phyloP scores from a whole-genome alignment of 805 yeast species.

The Yamadazyma ubonensis region DNA sequence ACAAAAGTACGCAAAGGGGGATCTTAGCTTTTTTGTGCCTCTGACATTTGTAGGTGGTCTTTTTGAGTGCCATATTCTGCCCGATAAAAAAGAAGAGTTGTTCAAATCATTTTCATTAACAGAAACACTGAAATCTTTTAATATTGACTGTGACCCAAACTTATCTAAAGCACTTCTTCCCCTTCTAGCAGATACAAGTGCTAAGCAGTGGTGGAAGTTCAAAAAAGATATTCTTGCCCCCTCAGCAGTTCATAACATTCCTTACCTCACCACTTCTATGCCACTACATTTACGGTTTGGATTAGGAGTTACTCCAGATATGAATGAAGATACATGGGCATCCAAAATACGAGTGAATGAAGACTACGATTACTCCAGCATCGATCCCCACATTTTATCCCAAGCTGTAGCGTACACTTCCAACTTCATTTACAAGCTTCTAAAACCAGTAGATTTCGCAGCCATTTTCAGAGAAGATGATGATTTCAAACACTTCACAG shows the following conservation, averaged over 20 bases:
- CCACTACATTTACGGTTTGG: constrained; percentile 36
- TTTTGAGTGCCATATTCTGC: constrained; percentile 47
- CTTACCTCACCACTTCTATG: constrained; percentile 56
- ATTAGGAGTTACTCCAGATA: constrained; percentile 28
- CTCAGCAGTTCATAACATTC: constrained; percentile 47
- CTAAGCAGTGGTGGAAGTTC: constrained; percentile 45
- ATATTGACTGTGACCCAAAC: constrained; percentile 33
- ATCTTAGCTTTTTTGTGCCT: constrained; percentile 51
- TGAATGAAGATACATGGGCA: constrained; percentile 44
- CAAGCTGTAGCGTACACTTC: constrained; percentile 25
- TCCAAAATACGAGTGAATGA: constrained; percentile 49
- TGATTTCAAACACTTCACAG: constrained; percentile 2
- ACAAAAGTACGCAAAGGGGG: constrained; percentile 48
- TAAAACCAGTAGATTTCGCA: constrained; percentile 23
- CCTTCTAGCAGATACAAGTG: constrained; percentile 55
- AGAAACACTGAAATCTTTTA: constrained; percentile 17
- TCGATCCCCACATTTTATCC: constrained; percentile 37
- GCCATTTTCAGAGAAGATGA: constrained; percentile 12
- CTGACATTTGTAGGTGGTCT: constrained; percentile 63
- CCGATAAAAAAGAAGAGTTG: constrained; percentile 22
- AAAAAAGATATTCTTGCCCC: constrained; percentile 20
- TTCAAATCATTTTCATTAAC: constrained; percentile 16
- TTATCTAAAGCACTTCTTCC: constrained; percentile 52
- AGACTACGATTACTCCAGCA: constrained; percentile 38
- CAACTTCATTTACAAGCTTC: constrained; percentile 21